Conservation (phyloP, 257 asterid genomes). For the Penstemon davidsonii region DNA sequence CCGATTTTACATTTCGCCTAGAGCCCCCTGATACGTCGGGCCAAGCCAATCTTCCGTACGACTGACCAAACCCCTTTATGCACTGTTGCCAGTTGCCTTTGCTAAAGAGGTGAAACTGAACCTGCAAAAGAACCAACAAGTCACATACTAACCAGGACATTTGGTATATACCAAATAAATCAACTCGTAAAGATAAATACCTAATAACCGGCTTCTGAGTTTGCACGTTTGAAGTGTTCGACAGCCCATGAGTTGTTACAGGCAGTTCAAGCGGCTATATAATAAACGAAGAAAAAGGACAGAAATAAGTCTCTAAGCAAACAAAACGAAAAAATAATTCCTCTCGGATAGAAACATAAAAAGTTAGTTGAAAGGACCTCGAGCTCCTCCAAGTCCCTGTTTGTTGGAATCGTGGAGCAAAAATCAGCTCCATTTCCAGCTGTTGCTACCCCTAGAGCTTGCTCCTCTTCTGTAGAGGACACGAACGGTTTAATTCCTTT, state of each 20-base stretch:
- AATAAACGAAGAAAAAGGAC: slow-evolving; percentile 16
- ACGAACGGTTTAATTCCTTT: slow-evolving; percentile 28
- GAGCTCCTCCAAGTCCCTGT: slow-evolving; percentile 64
- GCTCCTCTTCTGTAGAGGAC: slow-evolving; percentile 30
- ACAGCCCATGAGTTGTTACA: slow-evolving; percentile 38
- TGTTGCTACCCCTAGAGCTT: slow-evolving; percentile 32
- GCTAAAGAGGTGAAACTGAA: slow-evolving; percentile 74
- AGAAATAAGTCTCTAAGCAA: slow-evolving; percentile 17
- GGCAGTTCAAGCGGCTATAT: slow-evolving; percentile 64
- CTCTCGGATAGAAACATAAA: slow-evolving; percentile 5
- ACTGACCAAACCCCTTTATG: slow-evolving; percentile 24
- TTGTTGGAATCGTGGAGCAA: slow-evolving; percentile 33
- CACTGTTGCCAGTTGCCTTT: slow-evolving; percentile 59
- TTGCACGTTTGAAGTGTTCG: slow-evolving; percentile 42
- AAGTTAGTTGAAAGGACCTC: slow-evolving; percentile 57
- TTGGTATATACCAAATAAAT: neutral
- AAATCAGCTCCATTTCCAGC: slow-evolving; percentile 34
- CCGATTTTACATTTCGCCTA: no score
- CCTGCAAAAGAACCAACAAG: slow-evolving; percentile 41
- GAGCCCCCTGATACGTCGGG: no score
- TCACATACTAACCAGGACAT: slow-evolving; percentile 15
- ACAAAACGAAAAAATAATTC: neutral
- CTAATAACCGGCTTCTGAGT: slow-evolving; percentile 79
- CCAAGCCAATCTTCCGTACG: no score
- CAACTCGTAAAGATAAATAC: slow-evolving; percentile 29